Base-by-base conservation (phyloP, 441 rosid species). In the Syzygium syzygioides region DNA sequence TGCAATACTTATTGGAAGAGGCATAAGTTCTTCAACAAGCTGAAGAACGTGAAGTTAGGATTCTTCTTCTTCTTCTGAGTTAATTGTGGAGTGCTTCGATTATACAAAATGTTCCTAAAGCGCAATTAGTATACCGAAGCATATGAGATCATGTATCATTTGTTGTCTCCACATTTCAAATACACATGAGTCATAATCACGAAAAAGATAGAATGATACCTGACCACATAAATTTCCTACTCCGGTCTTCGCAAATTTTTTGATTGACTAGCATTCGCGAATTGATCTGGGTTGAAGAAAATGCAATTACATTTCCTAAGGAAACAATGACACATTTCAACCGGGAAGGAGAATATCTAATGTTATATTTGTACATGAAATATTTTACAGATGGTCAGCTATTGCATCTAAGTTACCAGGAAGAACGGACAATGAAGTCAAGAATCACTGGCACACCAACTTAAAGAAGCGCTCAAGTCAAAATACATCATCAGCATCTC, bases 391-490 rank as follows among this genome's bases (percentile, higher is more conserved):
- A 90, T 95, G 96, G 97, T 92, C 97, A 11, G 88, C 93, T 2
- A 95, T 95, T 86, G 96, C 97, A 45, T 92, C 95, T 2, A 56
- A 93, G 55, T 92, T 95, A 86, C 94, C 95, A 1, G 95, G 97
- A 57, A 90, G 97, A 89, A 93, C 95, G 5, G 97, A 94, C 90
- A 94, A 94, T 25, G 97, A 94, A 87, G 92, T 95, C 26, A 95
- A 95, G 91, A 95, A 95, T 90, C 91, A 94, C 71, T 95, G 97
- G 96, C 96, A 95, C 90, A 93, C 97, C 60, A 86, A 89, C 86
- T 93, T 95, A 85, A 95, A 93, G 91, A 95, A 94, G 86, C 93
- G 91, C 62, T 37, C 86, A 34, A 88, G 83, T 8, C 88, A 88
- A 9, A 88, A 87, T 14, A 23, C 88, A 76, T 76, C 23, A 52